phyloP scores from a whole-genome alignment of 2,329 filamentous ascomycete genomes.

The Aspergillus oerlinghausenensis region DNA sequence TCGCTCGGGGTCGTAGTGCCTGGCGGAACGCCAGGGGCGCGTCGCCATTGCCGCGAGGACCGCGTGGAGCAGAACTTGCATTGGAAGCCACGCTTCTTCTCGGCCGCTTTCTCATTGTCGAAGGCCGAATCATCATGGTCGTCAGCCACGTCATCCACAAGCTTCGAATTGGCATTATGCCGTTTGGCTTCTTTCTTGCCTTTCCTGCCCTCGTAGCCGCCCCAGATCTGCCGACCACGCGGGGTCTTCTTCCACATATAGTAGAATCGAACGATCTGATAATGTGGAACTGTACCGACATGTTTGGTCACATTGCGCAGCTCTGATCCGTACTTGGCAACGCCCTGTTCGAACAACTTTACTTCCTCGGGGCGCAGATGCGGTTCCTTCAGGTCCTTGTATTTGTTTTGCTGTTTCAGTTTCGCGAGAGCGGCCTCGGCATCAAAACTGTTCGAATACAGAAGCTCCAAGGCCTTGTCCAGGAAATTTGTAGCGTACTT shows the following conservation, averaged over 20 bases:
- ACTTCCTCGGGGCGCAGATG: constrained; percentile 71
- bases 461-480: constrained; percentile 72
- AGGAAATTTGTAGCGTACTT: constrained; percentile 78
- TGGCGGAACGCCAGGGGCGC: constrained; percentile 73
- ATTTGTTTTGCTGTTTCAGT: constrained; percentile 63
- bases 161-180: constrained; percentile 62
- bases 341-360: constrained; percentile 88
- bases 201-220: constrained; percentile 78
- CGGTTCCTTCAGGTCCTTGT: constrained; percentile 76
- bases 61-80: constrained; percentile 90
- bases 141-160: constrained; percentile 89
- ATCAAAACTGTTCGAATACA: constrained; percentile 70
- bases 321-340: constrained; percentile 87
- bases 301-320: constrained; percentile 76
- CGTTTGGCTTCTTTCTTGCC: constrained; percentile 78
- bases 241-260: constrained; percentile 98
- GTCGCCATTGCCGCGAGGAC: constrained; percentile 81
- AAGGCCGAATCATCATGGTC: constrained; percentile 94
- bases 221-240: constrained; percentile 83
- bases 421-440: constrained; percentile 64
- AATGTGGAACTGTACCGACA: constrained; percentile 70
- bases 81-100: constrained; percentile 76
- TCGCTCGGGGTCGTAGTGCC: constrained; percentile 66
- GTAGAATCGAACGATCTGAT: constrained; percentile 84
- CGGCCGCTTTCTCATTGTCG: constrained; percentile 75